Base-by-base conservation (phyloP, 306 rosid genomes). In the Inga leiocalycina region DNA sequence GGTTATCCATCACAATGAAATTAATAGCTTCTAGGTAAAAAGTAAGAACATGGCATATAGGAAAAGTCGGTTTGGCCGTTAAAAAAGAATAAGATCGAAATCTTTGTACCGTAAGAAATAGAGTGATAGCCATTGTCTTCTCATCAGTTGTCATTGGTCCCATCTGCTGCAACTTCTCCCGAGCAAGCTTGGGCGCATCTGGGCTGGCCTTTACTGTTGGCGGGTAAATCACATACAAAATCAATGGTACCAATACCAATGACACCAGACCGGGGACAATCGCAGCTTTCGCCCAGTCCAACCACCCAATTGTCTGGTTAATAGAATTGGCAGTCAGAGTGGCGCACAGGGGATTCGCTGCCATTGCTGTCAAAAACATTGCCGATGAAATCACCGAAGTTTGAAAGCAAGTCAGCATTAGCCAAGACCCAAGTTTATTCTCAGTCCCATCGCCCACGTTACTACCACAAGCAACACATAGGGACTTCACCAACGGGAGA, bases 341-440 rank as follows among this genome's bases (percentile, higher is more conserved):
- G 0, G 93, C 99, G 46, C 98, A 92, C 32, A 97, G 76, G 1
- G 99, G 98, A 87, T 97, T 97, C 15, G 99, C 99, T 19, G 99
- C 99, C 99, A 97, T 97, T 2, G 90, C 98, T 43, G 98, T 96
- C 90, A 96, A 72, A 87, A 96, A 96, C 99, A 97, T 97, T 10
- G 99, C 91, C 35, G 99, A 97, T 17, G 99, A 94, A 77, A 96
- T 91, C 86, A 89, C 94, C 19, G 99, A 96, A 15, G 99, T 96
- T 82, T 96, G 99, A 75, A 96, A 94, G 83, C 99, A 96, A 68
- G 99, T 94, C 5, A 97, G 95, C 99, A 94, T 97, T 88, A 97
- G 74, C 99, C 99, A 94, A 8, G 99, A 91, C 24, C 99, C 98
- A 49, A 94, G 67, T 62, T 66, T 90, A 0, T 71, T 7, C 90